Base-by-base conservation (phyloP, 1,284 basidiomycete species). In the Papiliotrema fonsecae region DNA sequence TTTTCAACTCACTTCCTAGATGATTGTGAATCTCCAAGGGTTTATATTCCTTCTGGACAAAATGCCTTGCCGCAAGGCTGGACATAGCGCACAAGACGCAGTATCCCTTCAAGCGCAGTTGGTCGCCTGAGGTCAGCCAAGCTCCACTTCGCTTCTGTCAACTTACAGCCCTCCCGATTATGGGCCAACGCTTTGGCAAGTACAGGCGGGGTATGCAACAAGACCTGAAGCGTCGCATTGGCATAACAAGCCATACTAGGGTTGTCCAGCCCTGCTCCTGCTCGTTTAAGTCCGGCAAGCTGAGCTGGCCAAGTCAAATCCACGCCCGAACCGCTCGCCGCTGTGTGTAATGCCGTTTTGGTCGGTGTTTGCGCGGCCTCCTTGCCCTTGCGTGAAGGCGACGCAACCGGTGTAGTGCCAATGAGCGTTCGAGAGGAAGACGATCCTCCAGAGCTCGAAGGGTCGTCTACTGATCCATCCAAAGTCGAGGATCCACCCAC, bases 161-260 rank as follows among this genome's bases (percentile, higher is more conserved):
- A 73, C 75, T 62, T 59, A 78, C 80, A 78, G 37, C 76, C 69
- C 4, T 76, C 69, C 42, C 74, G 74, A 19, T 74, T 73, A 63
- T 93, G 87, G 2, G 74, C 76, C 27, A 80, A 54, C 11, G 93
- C 71, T 31, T 87, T 74, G 55, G 82, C 80, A 26, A 96, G 78
- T 18, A 99, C 79, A 3, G 93, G 91, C 9, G 93, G 85, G 0
- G 94, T 97, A 69, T 98, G 93, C 19, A 97, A 75, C 42, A 98
- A 79, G 60, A 91, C 90, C 76, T 99, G 96, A 51, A 98, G 76
- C 28, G 87, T 88, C 57, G 90, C 92, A 74, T 99, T 99, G 62
- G 97, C 77, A 74, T 97, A 99, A 75, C 96, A 99, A 1, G 91
- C 96, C 71, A 97, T 98, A 43, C 91, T 91, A n/a, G 77, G 84